These are phyloP conservation scores for Apiotrichum sp. DNA, from an alignment of 1,284 basidiomycete species.

Conservation along the genomic window DNA sequence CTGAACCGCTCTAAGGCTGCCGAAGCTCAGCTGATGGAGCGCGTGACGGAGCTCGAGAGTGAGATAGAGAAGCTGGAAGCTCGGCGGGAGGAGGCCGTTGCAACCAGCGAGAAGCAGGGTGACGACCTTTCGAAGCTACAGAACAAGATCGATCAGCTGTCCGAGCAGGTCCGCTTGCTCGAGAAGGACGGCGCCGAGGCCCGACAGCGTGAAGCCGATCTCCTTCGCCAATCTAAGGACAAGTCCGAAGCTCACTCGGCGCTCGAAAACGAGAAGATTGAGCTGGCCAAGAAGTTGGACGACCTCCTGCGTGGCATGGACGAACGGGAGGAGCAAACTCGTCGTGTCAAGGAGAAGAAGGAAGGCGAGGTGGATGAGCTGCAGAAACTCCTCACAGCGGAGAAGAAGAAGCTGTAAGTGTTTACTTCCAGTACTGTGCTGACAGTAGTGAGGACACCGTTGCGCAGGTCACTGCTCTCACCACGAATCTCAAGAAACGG, in stretches of 20 bases:
- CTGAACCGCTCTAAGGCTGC: constrained; percentile 78
- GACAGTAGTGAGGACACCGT: constrained; percentile 64
- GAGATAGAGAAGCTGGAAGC: constrained; percentile 81
- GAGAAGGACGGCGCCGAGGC: constrained; percentile 71
- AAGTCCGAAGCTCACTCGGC: constrained; percentile 26
- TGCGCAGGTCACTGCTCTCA: constrained; percentile 57
- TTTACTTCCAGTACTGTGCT: no score
- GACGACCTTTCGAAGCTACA: constrained; percentile 27
- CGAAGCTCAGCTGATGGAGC: constrained; percentile 78
- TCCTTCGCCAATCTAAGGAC: constrained; percentile 44
- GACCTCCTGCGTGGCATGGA: constrained; percentile 65
- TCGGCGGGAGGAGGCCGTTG: constrained; percentile 68
- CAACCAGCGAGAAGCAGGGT: constrained; percentile 19
- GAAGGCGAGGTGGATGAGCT: constrained; percentile 63
- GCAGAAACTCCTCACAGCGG: constrained; percentile 63
- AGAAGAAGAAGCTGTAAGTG: constrained; percentile 62
- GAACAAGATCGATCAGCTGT: constrained; percentile 66
- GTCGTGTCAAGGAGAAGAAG: constrained; percentile 68
- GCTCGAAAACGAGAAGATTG: constrained; percentile 53
- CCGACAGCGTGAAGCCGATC: constrained; percentile 59
- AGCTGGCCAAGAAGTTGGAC: constrained; percentile 60
- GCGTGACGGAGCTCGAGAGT: constrained; percentile 68
- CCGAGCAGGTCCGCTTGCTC: constrained; percentile 71
- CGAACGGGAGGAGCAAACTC: constrained; percentile 74
- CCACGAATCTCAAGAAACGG: constrained; percentile 62